Conservation (phyloP, 805 yeast species). For the Yarrowia divulgata region DNA sequence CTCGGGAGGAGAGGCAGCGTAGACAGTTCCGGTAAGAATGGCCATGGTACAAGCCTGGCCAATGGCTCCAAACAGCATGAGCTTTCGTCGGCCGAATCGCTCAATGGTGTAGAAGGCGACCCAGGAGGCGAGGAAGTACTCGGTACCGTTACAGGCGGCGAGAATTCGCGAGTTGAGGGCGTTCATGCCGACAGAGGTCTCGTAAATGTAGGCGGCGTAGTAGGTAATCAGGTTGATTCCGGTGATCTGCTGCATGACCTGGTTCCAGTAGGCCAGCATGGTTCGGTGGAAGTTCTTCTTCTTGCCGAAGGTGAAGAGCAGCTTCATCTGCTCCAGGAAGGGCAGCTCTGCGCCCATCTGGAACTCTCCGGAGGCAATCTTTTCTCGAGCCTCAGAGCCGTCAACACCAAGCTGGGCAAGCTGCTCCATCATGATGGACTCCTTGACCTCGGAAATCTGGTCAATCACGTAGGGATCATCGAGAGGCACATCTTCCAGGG, state of each 20-base stretch:
- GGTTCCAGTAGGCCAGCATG: slow-evolving; percentile 52
- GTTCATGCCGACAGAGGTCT: slow-evolving; percentile 63
- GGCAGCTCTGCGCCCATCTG: slow-evolving; percentile 34
- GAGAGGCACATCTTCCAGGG: slow-evolving; percentile 31
- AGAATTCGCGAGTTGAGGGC: slow-evolving; percentile 42
- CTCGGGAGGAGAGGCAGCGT: slow-evolving; percentile 20
- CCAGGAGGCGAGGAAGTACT: slow-evolving; percentile 68
- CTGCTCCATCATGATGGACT: slow-evolving; percentile 37
- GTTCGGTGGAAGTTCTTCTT: slow-evolving; percentile 40
- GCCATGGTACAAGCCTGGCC: slow-evolving; percentile 57
- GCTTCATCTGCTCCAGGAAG: slow-evolving; percentile 15
- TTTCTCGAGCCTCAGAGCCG: slow-evolving; percentile 10
- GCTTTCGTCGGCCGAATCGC: slow-evolving; percentile 71
- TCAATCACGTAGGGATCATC: slow-evolving; percentile 35
- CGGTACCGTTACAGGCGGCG: slow-evolving; percentile 50
- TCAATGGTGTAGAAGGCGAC: slow-evolving; percentile 55
- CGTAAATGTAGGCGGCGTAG: slow-evolving; percentile 84
- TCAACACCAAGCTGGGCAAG: slow-evolving; percentile 33
- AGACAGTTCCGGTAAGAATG: slow-evolving; percentile 41
- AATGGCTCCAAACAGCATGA: slow-evolving; percentile 71
- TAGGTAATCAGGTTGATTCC: slow-evolving; percentile 91
- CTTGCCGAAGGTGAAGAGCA: slow-evolving; percentile 36
- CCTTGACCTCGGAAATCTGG: slow-evolving; percentile 30
- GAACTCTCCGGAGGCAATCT: slow-evolving; percentile 17
- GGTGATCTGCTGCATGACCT: slow-evolving; percentile 79